phyloP scores from a whole-genome alignment of 345 rosid species.

The Camelina laxa region DNA sequence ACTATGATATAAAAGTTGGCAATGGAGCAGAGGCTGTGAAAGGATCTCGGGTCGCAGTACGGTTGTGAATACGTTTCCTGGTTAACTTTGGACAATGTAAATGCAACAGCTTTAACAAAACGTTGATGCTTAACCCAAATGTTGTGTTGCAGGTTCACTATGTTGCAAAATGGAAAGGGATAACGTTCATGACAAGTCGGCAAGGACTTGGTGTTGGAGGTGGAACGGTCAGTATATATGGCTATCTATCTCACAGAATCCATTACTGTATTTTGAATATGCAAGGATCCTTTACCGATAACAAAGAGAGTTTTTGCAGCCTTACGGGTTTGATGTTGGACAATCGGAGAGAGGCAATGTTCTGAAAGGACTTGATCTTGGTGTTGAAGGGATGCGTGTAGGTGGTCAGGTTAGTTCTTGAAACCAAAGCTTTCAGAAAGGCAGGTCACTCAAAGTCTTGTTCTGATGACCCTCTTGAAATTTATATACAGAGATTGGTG shows the following conservation, averaged over 20 bases:
- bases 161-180: slow-evolving; percentile 95
- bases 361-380: slow-evolving; percentile 93
- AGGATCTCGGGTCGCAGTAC: slow-evolving; percentile 99
- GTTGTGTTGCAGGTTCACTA: slow-evolving; percentile 72
- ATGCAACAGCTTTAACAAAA: not conserved
- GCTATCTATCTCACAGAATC: not conserved
- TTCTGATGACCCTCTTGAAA: not conserved
- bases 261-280: slow-evolving; percentile 3
- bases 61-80: slow-evolving; percentile 62
- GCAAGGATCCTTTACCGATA: not conserved
- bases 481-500: slow-evolving; percentile 61
- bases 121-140: slow-evolving; percentile 21
- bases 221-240: slow-evolving; percentile 72
- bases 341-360: slow-evolving; percentile 87
- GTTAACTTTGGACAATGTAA: not conserved
- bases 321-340: slow-evolving; percentile 94
- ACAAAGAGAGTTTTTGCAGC: slow-evolving; percentile 54
- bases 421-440: not conserved
- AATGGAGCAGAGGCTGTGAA: slow-evolving; percentile 74
- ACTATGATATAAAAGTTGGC: slow-evolving; percentile 92
- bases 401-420: slow-evolving; percentile 83
- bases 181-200: slow-evolving; percentile 97
- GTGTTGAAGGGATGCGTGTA: slow-evolving; percentile 92
- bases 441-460: slow-evolving; percentile 15
- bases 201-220: slow-evolving; percentile 98